Evolutionary conservation across 208 protist species (phyloP), one percentile per base, ranked within the genome.

Genomic region (Acanthamoeba castellanii): DNA sequence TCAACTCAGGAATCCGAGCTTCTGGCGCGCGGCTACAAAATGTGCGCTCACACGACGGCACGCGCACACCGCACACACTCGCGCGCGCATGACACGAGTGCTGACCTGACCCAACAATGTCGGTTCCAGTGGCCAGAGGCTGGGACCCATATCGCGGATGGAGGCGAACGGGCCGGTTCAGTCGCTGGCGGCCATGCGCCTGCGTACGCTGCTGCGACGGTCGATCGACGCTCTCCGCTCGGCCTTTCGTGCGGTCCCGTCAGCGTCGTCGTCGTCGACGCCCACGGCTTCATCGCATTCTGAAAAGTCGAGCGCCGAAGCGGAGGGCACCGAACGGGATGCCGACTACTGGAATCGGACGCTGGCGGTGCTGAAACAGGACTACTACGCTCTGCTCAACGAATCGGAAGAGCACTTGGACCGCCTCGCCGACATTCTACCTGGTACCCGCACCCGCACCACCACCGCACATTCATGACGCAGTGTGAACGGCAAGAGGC

Each of bases 181-280:
- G n/a, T 47, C 70, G n/a, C n/a, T 78, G 22, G 70, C 70, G 16
- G 70, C 70, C 70, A 42, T 42, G 70, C 70, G 70, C 70, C 70
- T 66, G 22, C 59, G 59, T 27, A 66, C 16, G 16, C 59, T 66
- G 14, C 20, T 66, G 59, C 59, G 59, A 30, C 59, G 59, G 22
- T 66, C 59, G 16, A 20, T 66, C 59, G 59, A 66, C 25, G 25
- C 59, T 27, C 16, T 66, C 14, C 59, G 59, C 22, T 7, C 18
- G 22, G 59, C 20, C 25, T 9, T 66, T n/a, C 25, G 59, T 20
- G 59, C 7, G 59, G 14, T 57, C 50, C 50, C 50, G 14, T 57
- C 50, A 11, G 9, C 50, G 50, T 11, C 50, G 14, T 11, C 50
- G 50, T 57, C 50, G 50, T 11, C 50, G 50, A 3, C 16, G 16